These are phyloP conservation scores for Phytophthora ohioensis DNA, from an alignment of 352 stramenopile species.

Conservation along the genomic window DNA sequence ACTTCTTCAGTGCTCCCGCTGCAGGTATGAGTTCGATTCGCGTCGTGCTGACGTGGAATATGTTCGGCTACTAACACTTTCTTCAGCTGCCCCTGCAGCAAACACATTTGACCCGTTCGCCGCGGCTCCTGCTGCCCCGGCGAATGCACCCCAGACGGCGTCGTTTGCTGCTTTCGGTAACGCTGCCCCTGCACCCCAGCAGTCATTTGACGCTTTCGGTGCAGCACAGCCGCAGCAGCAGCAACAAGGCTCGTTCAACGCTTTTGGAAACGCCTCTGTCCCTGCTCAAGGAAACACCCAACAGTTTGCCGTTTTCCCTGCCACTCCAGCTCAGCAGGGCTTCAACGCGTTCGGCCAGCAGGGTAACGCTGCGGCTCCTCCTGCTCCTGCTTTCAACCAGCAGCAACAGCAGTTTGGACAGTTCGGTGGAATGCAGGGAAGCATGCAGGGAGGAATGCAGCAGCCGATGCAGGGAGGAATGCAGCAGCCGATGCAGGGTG, in stretches of 20 bases:
- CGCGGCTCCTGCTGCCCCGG: constrained; percentile 38
- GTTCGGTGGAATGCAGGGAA: constrained; percentile 54
- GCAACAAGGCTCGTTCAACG: constrained; percentile 61
- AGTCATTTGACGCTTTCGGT: constrained; percentile 70
- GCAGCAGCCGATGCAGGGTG: constrained; percentile 47
- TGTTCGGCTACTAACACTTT: neutral
- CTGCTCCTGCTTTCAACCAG: constrained; percentile 61
- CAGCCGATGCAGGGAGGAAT: constrained; percentile 42
- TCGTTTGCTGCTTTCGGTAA: constrained; percentile 55
- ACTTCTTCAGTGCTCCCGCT: constrained; percentile 71
- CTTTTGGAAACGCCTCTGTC: constrained; percentile 54
- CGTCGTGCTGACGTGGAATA: too few relatives aligned
- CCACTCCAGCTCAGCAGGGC: constrained; percentile 45
- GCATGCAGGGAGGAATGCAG: constrained; percentile 41
- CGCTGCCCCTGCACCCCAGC: constrained; percentile 42
- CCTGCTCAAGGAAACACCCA: constrained; percentile 36
- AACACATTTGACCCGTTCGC: constrained; percentile 81
- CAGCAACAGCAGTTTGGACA: constrained; percentile 51
- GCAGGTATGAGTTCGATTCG: constrained; percentile 37
- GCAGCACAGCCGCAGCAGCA: constrained; percentile 47
- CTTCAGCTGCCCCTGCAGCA: constrained; percentile 35
- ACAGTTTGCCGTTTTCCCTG: constrained; percentile 57
- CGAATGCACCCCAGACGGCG: constrained; percentile 30
- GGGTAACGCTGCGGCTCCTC: constrained; percentile 38
- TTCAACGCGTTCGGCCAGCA: constrained; percentile 64